Evolutionary conservation across 257 asterid genomes (phyloP), one percentile per base, ranked within the genome.

Genomic region (Primulina eburnea): DNA sequence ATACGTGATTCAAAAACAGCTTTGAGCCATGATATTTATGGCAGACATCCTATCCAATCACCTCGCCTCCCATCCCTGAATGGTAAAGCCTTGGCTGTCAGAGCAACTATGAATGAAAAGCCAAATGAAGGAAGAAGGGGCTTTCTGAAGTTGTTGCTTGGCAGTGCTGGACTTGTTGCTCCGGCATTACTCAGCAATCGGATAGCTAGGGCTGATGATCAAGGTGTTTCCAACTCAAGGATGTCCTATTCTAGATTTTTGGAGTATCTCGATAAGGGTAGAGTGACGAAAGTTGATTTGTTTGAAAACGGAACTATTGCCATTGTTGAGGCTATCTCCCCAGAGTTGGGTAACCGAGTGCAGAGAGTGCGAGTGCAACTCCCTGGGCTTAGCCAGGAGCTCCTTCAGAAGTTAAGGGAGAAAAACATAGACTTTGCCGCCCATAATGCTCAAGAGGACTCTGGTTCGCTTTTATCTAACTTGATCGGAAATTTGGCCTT

Each of bases 301-400:
- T 94, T 57, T 56, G 99, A 94, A 80, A 94, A 91, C 21, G 97
- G 97, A 47, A 94, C 97, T 64, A 89, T 91, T 75, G 98, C 98
- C 67, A 82, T 94, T 55, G 99, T 94, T 43, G 99, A 94, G 81
- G 97, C 98, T 28, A 34, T 91, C 61, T 91, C 97, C 20, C 99
- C 97, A 0, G 98, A 91, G 76, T 77, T 89, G 73, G 97, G 99
- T 14, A 91, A 94, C 70, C 87, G 95, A 56, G 79, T 89, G 59
- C 98, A 94, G 75, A 88, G 97, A 73, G 98, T 94, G 40, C 95
- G 95, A 3, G 97, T 94, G 9, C 98, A 94, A 65, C 91, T 94
- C 65, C 99, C 99, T 14, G 99, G 98, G 58, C 92, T 94, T 63
- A 87, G 90, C 83, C 99, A 94, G 80, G 99, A 91, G 87, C 96